A percentile compares a stretch with the other conserved stretches of the same genome.
Conservation (phyloP, 176 grass and related monocot species). For the Avena sativa region DNA sequence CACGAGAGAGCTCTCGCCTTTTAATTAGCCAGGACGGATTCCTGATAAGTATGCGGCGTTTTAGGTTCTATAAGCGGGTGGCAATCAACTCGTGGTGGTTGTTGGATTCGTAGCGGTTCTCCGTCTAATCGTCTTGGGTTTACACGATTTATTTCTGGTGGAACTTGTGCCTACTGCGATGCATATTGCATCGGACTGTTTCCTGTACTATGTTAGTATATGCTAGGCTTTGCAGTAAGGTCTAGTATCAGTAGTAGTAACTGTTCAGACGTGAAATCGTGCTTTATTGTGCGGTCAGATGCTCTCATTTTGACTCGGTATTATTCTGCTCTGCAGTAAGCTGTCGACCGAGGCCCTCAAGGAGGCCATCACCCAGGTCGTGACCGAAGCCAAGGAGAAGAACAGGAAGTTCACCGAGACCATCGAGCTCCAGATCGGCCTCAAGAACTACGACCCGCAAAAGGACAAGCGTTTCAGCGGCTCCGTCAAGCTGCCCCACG, state of each 20-base stretch:
- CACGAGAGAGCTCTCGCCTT: background rate
- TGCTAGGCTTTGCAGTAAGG: too few relatives aligned
- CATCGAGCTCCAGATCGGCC: conserved; percentile 60
- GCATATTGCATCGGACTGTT: background rate
- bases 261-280: background rate
- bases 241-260: background rate
- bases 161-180: background rate
- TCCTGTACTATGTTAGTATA: background rate
- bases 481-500: conserved; percentile 63
- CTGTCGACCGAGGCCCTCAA: conserved; percentile 50
- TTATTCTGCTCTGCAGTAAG: conserved; percentile 47
- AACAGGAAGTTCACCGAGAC: conserved; percentile 65
- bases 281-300: background rate
- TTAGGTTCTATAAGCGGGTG: background rate
- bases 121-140: background rate
- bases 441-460: conserved; percentile 73
- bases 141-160: background rate
- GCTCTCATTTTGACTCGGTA: background rate
- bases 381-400: conserved; percentile 53
- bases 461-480: conserved; percentile 79
- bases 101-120: background rate
- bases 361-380: conserved; percentile 60
- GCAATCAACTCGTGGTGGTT: background rate
- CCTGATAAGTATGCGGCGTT: background rate
- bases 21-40: background rate